phyloP scores from a whole-genome alignment of 192 early-diverging fungal species.

The Entomortierella lignicola region DNA sequence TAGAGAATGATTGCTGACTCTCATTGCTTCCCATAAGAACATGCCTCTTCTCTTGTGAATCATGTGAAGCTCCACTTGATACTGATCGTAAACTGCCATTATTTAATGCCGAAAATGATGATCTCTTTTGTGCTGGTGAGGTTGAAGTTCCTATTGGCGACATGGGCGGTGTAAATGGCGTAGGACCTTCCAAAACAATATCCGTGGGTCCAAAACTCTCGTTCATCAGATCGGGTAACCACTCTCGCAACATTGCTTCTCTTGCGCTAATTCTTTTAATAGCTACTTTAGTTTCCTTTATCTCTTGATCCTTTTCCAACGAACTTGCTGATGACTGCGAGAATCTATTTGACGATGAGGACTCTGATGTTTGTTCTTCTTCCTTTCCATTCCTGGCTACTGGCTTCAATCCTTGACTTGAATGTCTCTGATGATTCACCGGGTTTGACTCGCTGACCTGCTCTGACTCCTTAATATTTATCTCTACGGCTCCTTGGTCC shows the following conservation, averaged over 20 bases:
- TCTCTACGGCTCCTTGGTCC: not conserved
- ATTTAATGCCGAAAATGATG: not conserved
- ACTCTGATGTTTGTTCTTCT: not conserved
- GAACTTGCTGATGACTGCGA: not conserved
- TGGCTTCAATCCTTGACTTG: not conserved
- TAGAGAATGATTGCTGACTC: not conserved
- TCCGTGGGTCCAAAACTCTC: constrained; percentile 17
- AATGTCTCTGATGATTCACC: too few species aligned
- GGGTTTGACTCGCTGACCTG: too few species aligned
- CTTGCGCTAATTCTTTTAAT: not conserved
- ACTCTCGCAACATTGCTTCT: not conserved
- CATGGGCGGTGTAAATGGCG: not conserved
- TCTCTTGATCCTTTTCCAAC: not conserved
- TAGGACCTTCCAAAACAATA: constrained; percentile 16
- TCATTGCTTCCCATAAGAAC: not conserved
- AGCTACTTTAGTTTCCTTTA: not conserved
- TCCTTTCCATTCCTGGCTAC: not conserved
- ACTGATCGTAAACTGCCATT: not conserved
- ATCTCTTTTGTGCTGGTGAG: not conserved
- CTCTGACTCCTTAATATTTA: too few species aligned
- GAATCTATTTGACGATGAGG: not conserved
- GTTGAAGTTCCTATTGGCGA: not conserved
- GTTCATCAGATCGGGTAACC: constrained; percentile 8
- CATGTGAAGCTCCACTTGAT: not conserved
- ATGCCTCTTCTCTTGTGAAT: not conserved